These are phyloP conservation scores for Vaccinium corymbosum DNA, from an alignment of 148 eudicot genomes.

Conservation along the genomic window DNA sequence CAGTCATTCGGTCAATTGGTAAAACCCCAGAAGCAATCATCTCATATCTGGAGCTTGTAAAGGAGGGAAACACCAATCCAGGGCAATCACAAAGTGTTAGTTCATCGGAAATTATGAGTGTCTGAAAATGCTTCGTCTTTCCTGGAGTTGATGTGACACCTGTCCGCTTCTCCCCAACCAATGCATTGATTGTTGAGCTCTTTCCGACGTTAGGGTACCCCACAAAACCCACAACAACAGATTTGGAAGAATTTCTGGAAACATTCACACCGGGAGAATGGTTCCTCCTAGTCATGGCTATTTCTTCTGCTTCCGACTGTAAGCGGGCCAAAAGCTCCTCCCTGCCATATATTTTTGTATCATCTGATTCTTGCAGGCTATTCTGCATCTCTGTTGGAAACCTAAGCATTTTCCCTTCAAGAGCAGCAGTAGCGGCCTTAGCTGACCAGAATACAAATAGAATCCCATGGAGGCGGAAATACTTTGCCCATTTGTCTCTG, in stretches of 20 bases:
- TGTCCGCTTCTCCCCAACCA: slow-evolving; percentile 77
- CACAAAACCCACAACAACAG: slow-evolving; percentile 82
- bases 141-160: slow-evolving; percentile 98
- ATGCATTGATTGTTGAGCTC: slow-evolving; percentile 94
- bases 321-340: slow-evolving; percentile 80
- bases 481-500: slow-evolving; percentile 87
- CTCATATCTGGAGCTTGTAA: slow-evolving; percentile 94
- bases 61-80: slow-evolving; percentile 93
- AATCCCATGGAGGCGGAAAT: slow-evolving; percentile 71
- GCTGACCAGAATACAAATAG: slow-evolving; percentile 97
- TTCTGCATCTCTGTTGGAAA: slow-evolving; percentile 24
- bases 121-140: slow-evolving; percentile 94
- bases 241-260: slow-evolving; percentile 22
- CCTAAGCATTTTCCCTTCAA: slow-evolving; percentile 59
- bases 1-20: slow-evolving; percentile 86
- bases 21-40: slow-evolving; percentile 98
- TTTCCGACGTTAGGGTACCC: slow-evolving; percentile 98
- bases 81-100: slow-evolving; percentile 97
- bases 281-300: slow-evolving; percentile 43
- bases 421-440: slow-evolving; percentile 89
- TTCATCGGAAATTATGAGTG: slow-evolving; percentile 78
- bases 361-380: slow-evolving; percentile 35
- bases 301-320: slow-evolving; percentile 91
- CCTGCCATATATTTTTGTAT: slow-evolving; percentile 69
- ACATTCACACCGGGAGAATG: slow-evolving; percentile 25